Evolutionary conservation across 345 rosid species (phyloP).

Genomic region (Carallia pectinifolia): DNA sequence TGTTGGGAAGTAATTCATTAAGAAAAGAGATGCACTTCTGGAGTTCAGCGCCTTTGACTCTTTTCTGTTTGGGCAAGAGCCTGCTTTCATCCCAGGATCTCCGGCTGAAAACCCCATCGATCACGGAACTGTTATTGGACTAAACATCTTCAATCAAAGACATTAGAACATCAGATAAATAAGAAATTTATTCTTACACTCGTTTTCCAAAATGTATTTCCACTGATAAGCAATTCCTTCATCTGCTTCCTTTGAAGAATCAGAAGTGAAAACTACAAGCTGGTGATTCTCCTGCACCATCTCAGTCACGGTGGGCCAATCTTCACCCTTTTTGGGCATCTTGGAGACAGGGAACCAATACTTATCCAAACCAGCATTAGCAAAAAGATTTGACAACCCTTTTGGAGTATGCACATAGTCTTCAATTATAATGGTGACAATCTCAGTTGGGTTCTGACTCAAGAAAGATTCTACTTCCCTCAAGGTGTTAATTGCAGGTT

Average conservation of each 20-base stretch:
- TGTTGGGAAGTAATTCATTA: constrained; percentile 90
- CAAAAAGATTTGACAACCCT: constrained; percentile 68
- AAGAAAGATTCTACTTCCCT: constrained; percentile 89
- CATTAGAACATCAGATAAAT: constrained; percentile 2
- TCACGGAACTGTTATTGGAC: constrained; percentile 12
- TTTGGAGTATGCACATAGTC: constrained; percentile 92
- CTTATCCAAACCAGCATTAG: constrained; percentile 77
- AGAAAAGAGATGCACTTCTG: constrained; percentile 69
- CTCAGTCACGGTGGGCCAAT: constrained; percentile 92
- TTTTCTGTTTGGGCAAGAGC: constrained; percentile 88
- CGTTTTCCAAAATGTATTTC: constrained; percentile 91
- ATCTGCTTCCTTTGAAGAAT: constrained; percentile 89
- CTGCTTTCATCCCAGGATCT: constrained; percentile 83
- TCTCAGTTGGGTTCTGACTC: constrained; percentile 72
- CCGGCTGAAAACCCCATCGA: constrained; percentile 66
- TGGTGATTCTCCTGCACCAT: constrained; percentile 81
- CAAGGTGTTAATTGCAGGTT: constrained; percentile 86
- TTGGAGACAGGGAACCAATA: constrained; percentile 82
- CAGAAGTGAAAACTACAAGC: constrained; percentile 88
- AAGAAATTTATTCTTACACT: constrained; percentile 47
- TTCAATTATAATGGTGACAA: constrained; percentile 83
- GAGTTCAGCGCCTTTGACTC: constrained; percentile 73
- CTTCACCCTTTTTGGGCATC: constrained; percentile 93
- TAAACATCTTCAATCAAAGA: not conserved
- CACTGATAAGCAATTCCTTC: constrained; percentile 98